These are phyloP conservation scores for Coelastrella sp. DNA, from an alignment of 139 green algal species.

Conservation along the genomic window DNA sequence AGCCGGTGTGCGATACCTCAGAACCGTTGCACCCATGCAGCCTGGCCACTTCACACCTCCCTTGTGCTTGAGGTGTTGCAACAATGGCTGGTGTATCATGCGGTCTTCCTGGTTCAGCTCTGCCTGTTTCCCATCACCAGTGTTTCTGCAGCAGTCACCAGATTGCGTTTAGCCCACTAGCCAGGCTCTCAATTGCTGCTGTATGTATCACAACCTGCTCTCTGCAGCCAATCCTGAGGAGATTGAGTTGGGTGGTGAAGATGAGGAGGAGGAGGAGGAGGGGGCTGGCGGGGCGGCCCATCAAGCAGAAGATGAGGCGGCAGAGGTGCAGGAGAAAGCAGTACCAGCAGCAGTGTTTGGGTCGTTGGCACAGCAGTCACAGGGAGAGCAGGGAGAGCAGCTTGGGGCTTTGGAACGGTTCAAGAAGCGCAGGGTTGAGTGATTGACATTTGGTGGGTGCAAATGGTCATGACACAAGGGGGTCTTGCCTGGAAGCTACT, in stretches of 20 bases:
- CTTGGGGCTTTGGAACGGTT: conserved; percentile 65
- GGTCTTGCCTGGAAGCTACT: too few relatives aligned
- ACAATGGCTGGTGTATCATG: too few relatives aligned
- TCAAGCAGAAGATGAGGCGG: conserved; percentile 61
- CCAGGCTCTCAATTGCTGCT: too few relatives aligned
- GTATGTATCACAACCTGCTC: too few relatives aligned
- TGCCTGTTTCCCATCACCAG: neutral
- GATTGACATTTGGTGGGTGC: neutral
- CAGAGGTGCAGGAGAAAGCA: conserved; percentile 77
- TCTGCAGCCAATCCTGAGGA: conserved; percentile 91
- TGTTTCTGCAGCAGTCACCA: neutral
- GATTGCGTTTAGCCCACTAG: too few relatives aligned
- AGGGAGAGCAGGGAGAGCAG: conserved; percentile 11
- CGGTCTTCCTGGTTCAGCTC: too few relatives aligned
- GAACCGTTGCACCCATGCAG: too few relatives aligned
- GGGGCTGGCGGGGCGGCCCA: conserved; percentile 50
- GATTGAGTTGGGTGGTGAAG: conserved; percentile 87
- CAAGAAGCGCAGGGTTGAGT: conserved; percentile 55
- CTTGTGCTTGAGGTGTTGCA: too few relatives aligned
- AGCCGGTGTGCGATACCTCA: too few relatives aligned
- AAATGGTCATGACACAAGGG: too few relatives aligned
- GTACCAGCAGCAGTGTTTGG: conserved; percentile 91
- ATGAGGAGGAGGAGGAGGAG: conserved; percentile 68
- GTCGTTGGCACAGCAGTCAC: conserved; percentile 41
- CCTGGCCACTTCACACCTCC: too few relatives aligned